These are phyloP conservation scores for Aspergillus puulaauensis DNA, from an alignment of 2,329 filamentous ascomycete species.

Conservation along the genomic window DNA sequence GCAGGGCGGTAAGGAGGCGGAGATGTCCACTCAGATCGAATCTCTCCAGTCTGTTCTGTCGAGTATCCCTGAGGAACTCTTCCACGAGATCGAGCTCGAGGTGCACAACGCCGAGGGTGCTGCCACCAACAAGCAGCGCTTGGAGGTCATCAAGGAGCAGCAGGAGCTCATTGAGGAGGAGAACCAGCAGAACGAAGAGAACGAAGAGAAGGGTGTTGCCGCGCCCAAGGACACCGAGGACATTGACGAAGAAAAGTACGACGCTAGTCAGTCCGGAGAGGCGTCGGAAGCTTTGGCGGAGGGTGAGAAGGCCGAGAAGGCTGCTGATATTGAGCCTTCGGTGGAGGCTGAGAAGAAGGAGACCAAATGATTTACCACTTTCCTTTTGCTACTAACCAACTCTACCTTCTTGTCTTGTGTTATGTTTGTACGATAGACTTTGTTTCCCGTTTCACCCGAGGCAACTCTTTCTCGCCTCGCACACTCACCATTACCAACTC, in stretches of 20 bases:
- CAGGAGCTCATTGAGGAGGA: slow-evolving; percentile 97
- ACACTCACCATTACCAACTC: not conserved
- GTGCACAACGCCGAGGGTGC: slow-evolving; percentile 95
- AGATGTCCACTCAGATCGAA: slow-evolving; percentile 87
- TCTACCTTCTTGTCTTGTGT: slow-evolving; percentile 18
- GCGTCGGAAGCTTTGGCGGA: slow-evolving; percentile 44
- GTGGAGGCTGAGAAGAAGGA: slow-evolving; percentile 17
- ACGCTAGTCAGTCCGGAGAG: slow-evolving; percentile 52
- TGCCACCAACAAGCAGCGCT: slow-evolving; percentile 96
- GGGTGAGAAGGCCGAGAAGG: slow-evolving; percentile 35
- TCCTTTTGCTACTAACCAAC: slow-evolving; percentile 7
- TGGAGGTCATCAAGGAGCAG: slow-evolving; percentile 97
- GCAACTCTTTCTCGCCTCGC: not conserved
- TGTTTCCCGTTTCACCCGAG: slow-evolving; percentile 1
- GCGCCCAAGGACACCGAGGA: slow-evolving; percentile 83
- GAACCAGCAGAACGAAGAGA: slow-evolving; percentile 84
- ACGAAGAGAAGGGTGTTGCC: slow-evolving; percentile 70
- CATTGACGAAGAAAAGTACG: slow-evolving; percentile 74
- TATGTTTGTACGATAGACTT: slow-evolving; percentile 24
- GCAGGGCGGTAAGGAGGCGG: slow-evolving; percentile 67
- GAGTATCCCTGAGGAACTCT: slow-evolving; percentile 94
- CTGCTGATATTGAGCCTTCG: slow-evolving; percentile 17
- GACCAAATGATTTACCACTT: slow-evolving; percentile 23
- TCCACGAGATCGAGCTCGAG: slow-evolving; percentile 99
- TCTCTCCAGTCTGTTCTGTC: slow-evolving; percentile 89